Evolutionary conservation across 2,329 filamentous ascomycete species (phyloP).

Genomic region (Raffaelea arxii): DNA sequence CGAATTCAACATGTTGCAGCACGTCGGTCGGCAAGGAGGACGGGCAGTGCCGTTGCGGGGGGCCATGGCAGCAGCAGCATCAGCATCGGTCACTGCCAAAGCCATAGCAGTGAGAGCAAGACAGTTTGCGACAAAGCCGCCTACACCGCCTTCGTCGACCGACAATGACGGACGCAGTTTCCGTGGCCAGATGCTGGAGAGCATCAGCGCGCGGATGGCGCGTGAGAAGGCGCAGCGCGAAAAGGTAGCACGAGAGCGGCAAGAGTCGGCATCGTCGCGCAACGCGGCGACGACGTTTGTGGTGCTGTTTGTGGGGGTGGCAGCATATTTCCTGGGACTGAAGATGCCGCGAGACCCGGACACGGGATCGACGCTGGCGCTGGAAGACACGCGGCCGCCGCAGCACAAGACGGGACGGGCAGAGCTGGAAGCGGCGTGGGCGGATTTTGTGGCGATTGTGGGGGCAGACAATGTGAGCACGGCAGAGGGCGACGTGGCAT

Average conservation of each 20-base stretch:
- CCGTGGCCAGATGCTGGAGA: slow-evolving; percentile 45
- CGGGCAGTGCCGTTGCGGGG: too few species aligned
- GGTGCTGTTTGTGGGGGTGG: slow-evolving; percentile 39
- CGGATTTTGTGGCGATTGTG: slow-evolving; percentile 56
- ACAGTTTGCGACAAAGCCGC: slow-evolving; percentile 12
- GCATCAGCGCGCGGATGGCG: slow-evolving; percentile 37
- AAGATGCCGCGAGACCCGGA: slow-evolving; percentile 40
- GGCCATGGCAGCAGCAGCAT: too few species aligned
- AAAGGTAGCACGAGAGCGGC: slow-evolving; percentile 29
- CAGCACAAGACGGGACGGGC: slow-evolving; percentile 48
- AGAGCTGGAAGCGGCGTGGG: slow-evolving; percentile 60
- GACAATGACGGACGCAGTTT: slow-evolving; percentile 24
- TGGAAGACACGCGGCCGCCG: slow-evolving; percentile 39
- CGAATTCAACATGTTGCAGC: too few species aligned
- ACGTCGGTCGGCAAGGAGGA: too few species aligned
- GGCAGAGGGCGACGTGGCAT: slow-evolving; percentile 39
- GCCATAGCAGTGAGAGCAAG: too few species aligned
- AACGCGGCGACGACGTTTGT: slow-evolving; percentile 40
- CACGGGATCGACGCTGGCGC: slow-evolving; percentile 48
- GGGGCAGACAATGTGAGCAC: slow-evolving; percentile 58
- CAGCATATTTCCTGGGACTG: slow-evolving; percentile 51
- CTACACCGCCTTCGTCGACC: not conserved
- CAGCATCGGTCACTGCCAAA: too few species aligned
- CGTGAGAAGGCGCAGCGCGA: slow-evolving; percentile 37
- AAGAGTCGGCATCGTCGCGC: slow-evolving; percentile 26